Evolutionary conservation across 2,329 filamentous ascomycete genomes (phyloP), one percentile per base, ranked within the genome.

Genomic region (Aspergillus sp.): DNA sequence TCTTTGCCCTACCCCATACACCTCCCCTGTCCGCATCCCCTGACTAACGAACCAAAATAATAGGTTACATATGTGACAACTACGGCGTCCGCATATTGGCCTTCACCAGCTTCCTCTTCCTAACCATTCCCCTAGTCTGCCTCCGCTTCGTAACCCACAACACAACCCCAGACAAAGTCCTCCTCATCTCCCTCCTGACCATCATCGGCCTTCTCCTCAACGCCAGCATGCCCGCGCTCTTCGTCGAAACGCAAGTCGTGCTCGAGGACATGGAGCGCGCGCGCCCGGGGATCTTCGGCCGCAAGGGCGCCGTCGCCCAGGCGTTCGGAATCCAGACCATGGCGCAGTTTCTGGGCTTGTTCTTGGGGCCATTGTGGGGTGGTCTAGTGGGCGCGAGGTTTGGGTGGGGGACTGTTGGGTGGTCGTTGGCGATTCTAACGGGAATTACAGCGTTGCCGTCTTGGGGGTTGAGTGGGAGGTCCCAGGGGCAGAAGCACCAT

Each of bases 201-300:
- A 52, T 86, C 0, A 69, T 81, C 3, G 86, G 85, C 0, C 52
- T 78, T 2, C 72, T 75, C 1, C 65, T 86, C 3, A 75, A 77
- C 0, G 67, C 85, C 4, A 73, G 76, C 1, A 75, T 82, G 48
- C 79, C 82, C 0, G 80, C 83, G 0, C 67, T 87, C 19, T 85
- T 86, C 78, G 83, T 85, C 0, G 86, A 88, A 65, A 82, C 88
- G 32, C 75, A 78, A 3, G 75, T 75, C 33, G 57, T 58, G 4
- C 52, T 63, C 0, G 73, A 74, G 19, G 70, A 67, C 0, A 80
- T 80, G 82, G 49, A 86, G 70, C 4, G 80, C 81, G 55, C 75
- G 80, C 49, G 80, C 75, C 54, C 77, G 77, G 34, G 87, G 82
- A 65, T 94, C 84, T 59, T 85, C 78, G 48, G 81, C 5, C 45